Base-by-base conservation (phyloP, 345 rosid species). In the Eucalyptus curtisii region DNA sequence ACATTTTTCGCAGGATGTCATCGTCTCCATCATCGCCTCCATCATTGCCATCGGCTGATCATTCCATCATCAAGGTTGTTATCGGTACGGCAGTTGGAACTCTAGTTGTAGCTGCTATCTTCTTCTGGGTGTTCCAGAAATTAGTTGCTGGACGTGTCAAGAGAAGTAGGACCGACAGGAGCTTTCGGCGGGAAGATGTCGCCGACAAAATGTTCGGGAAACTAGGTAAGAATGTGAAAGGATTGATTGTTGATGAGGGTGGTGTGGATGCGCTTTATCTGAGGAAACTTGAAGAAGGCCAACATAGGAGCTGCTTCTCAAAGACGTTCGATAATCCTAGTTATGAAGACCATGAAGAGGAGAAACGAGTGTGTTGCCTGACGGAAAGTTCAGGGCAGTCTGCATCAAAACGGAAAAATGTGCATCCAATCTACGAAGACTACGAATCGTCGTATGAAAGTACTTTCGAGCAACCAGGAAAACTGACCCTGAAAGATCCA, bases 261-360 rank as follows among this genome's bases (percentile, higher is more conserved):
- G 96, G 98, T 6, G 61, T 48, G 68, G 95, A 96, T 87, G 95
- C 94, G 20, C 86, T 95, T 87, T 96, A 94, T 85, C 86, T 93
- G 90, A 94, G 96, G 89, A 92, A 90, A 71, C 84, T 90, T 14
- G 94, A 93, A 76, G 91, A 88, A 81, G 90, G 89, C 27, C 82
- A 57, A 68, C 90, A 85, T 86, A 82, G 88, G 40, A 86, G 86
- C 30, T 71, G 71, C 42, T 93, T 91, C 87, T 89, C 93, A 1
- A 93, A 90, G 91, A 87, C 93, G 31, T 20, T 90, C 89, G 61
- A 88, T 84, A 94, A 95, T 91, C 93, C 93, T 14, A 90, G 94
- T 88, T 91, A 53, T 81, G 93, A 88, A 89, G 92, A 89, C 24
- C 88, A 84, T 8, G 91, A 91, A 48, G 93, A 94, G 59, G 92